Conservation (phyloP, 768 basidiomycete genomes). For the Tubosaeta brunneosetosa region DNA sequence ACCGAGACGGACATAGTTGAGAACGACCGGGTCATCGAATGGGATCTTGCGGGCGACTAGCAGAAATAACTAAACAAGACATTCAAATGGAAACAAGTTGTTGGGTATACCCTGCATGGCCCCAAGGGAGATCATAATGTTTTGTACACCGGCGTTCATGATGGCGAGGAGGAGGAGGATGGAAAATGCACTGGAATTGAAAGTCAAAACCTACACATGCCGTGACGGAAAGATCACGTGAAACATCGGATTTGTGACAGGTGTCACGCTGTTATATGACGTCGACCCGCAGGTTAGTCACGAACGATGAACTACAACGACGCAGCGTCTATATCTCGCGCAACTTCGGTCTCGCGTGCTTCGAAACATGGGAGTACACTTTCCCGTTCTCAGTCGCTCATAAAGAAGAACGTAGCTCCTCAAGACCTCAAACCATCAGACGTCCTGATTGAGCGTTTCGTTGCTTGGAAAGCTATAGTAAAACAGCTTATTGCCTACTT, state of each 20-base stretch:
- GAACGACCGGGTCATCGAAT: slow-evolving; percentile 80
- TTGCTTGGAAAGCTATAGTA: slow-evolving; percentile 94
- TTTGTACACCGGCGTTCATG: slow-evolving; percentile 76
- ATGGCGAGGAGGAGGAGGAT: slow-evolving; percentile 21
- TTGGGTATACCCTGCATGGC: slow-evolving; percentile 76
- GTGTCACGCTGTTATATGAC: slow-evolving; percentile 24
- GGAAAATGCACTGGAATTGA: neutral
- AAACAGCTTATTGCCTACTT: slow-evolving; percentile 95
- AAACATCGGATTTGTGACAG: neutral
- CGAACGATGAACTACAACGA: slow-evolving; percentile 39
- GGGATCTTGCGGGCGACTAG: slow-evolving; percentile 87
- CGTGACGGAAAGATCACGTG: slow-evolving; percentile 3
- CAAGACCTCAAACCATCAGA: slow-evolving; percentile 91
- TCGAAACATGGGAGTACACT: slow-evolving; percentile 64
- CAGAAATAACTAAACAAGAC: neutral
- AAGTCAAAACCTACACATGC: neutral
- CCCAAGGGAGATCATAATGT: slow-evolving; percentile 84
- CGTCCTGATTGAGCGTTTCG: slow-evolving; percentile 92
- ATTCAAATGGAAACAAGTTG: neutral
- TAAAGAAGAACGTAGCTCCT: slow-evolving; percentile 90
- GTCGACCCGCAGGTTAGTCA: slow-evolving; percentile 2
- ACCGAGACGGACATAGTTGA: slow-evolving; percentile 77
- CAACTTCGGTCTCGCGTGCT: slow-evolving; percentile 66
- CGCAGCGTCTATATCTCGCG: slow-evolving; percentile 53
- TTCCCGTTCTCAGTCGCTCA: slow-evolving; percentile 79